Percentiles rank a stretch among this genome's conserved stretches.
Evolutionary conservation across 805 yeast genomes (phyloP).

Genomic region (Zygoascus tannicola): DNA sequence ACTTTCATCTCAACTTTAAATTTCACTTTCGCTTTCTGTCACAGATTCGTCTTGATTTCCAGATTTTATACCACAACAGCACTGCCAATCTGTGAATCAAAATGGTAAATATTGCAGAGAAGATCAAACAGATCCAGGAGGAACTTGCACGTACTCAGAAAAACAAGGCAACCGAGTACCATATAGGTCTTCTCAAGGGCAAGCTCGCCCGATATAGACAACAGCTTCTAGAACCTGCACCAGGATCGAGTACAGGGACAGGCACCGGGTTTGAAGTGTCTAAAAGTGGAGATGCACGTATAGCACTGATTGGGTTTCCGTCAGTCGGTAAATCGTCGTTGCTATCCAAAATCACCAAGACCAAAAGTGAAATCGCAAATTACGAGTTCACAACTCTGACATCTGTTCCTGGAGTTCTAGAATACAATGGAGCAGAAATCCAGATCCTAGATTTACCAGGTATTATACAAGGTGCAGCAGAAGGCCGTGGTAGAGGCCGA

Average conservation of each 20-base stretch:
- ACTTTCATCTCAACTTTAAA: too few relatives aligned
- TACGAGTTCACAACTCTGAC: constrained; percentile 95
- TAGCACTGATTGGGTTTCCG: constrained; percentile 91
- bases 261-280: constrained; percentile 92
- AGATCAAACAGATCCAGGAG: constrained; percentile 80
- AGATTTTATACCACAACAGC: too few relatives aligned
- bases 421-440: constrained; percentile 93
- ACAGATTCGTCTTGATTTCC: too few relatives aligned
- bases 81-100: too few relatives aligned
- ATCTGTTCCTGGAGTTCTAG: constrained; percentile 91
- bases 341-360: constrained; percentile 79
- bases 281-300: constrained; percentile 94
- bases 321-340: constrained; percentile 95
- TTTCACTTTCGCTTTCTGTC: too few relatives aligned
- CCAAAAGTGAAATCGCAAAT: constrained; percentile 89
- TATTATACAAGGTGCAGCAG: constrained; percentile 91
- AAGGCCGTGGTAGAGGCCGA: constrained; percentile 95
- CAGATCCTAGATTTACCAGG: constrained; percentile 98
- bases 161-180: constrained; percentile 97
- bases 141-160: constrained; percentile 94
- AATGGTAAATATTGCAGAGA: constrained; percentile 38
- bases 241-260: constrained; percentile 56
- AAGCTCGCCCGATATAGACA: constrained; percentile 87
- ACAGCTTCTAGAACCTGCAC: constrained; percentile 83
- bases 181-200: constrained; percentile 87